Evolutionary conservation across 2,329 filamentous ascomycete species (phyloP).

Genomic region (Colletotrichum lupini): DNA sequence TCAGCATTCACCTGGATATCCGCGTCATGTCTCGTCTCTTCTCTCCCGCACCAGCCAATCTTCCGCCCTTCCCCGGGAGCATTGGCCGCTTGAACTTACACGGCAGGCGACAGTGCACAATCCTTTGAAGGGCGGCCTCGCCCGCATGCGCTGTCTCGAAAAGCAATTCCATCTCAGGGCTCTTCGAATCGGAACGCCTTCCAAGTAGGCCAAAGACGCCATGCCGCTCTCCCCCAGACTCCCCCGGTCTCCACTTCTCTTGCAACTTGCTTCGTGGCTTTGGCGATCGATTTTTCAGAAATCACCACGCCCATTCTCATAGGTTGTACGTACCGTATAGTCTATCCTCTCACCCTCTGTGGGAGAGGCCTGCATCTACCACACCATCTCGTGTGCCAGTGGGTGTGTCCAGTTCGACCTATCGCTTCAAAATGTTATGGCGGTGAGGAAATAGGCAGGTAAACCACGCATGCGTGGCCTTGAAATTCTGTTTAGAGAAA

Average conservation of each 20-base stretch:
- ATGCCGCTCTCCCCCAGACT: conserved; percentile 20
- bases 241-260: conserved; percentile 4
- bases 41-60: conserved; percentile 20
- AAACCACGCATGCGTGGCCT: not conserved
- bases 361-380: conserved; percentile 15
- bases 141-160: conserved; percentile 24
- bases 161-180: conserved; percentile 29
- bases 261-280: conserved; percentile 10
- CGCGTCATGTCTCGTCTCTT: conserved; percentile 34
- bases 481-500: conserved; percentile 7
- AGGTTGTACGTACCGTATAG: conserved; percentile 19
- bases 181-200: conserved; percentile 33
- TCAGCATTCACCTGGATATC: conserved; percentile 9
- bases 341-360: not conserved
- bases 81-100: conserved; percentile 15
- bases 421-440: conserved; percentile 10
- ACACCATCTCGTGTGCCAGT: conserved; percentile 23
- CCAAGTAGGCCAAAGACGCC: conserved; percentile 21
- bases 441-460: conserved; percentile 18
- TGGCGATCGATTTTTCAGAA: conserved; percentile 15
- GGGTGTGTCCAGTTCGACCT: conserved; percentile 7
- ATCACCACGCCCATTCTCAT: not conserved
- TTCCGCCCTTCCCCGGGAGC: conserved; percentile 31
- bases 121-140: conserved; percentile 23
- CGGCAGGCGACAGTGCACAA: conserved; percentile 19